phyloP scores from a whole-genome alignment of 805 yeast genomes.

The Candida krabiensis region DNA sequence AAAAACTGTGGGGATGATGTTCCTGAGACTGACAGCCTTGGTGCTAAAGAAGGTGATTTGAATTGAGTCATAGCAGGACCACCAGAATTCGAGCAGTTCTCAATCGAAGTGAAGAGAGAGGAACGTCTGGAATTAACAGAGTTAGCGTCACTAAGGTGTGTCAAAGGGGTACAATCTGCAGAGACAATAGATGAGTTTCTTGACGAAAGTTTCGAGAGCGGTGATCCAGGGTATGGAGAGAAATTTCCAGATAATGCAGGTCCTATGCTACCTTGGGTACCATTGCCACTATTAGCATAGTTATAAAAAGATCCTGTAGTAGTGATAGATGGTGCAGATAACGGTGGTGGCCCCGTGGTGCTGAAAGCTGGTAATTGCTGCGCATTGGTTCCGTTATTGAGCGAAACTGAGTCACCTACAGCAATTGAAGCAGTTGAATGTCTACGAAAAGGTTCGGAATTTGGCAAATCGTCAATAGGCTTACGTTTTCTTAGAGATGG shows the following conservation, averaged over 20 bases:
- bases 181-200: constrained; percentile 33
- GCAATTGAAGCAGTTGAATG: constrained; percentile 34
- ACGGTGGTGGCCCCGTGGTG: constrained; percentile 4
- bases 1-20: constrained; percentile 25
- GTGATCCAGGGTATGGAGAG: constrained; percentile 29
- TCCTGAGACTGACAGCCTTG: constrained; percentile 26
- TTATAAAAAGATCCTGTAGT: constrained; percentile 5
- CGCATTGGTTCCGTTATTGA: constrained; percentile 1
- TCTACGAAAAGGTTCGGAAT: constrained; percentile 26
- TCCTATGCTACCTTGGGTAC: constrained; percentile 1
- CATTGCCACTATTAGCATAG: not conserved
- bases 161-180: constrained; percentile 31
- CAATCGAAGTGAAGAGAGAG: constrained; percentile 19
- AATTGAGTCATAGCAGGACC: constrained; percentile 8
- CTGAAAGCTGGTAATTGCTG: constrained; percentile 1
- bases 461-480: constrained; percentile 22
- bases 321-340: constrained; percentile 1
- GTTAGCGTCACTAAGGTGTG: constrained; percentile 23
- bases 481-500: constrained; percentile 28
- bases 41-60: constrained; percentile 24
- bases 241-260: constrained; percentile 15
- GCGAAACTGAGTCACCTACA: not conserved
- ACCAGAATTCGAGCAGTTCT: constrained; percentile 6
- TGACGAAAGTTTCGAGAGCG: constrained; percentile 32
- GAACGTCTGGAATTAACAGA: constrained; percentile 29